Evolutionary conservation across 176 grass and related monocot species (phyloP).

Genomic region (Ampelocalamus luodianensis): DNA sequence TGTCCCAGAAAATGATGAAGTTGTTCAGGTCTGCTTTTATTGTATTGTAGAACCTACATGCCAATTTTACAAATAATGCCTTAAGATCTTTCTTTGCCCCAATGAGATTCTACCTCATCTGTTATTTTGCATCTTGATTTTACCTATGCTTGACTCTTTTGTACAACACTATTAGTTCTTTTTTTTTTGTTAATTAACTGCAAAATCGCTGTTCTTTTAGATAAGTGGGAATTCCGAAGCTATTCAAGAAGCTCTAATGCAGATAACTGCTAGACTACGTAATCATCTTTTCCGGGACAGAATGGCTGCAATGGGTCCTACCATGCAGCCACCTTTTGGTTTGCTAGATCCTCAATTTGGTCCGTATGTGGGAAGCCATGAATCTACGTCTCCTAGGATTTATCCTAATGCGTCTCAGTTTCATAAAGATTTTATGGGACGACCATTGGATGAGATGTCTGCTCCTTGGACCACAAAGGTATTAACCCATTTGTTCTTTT

Average conservation of each 20-base stretch:
- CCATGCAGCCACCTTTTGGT: constrained; percentile 63
- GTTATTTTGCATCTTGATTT: constrained; percentile 35
- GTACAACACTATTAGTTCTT: not conserved
- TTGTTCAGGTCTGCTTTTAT: constrained; percentile 71
- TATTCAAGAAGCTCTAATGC: constrained; percentile 89
- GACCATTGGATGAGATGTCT: constrained; percentile 65
- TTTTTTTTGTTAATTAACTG: constrained; percentile 31
- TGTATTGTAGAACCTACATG: constrained; percentile 9
- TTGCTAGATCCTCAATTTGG: constrained; percentile 70
- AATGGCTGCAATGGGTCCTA: constrained; percentile 52
- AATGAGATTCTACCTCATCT: constrained; percentile 6
- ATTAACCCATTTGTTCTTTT: constrained; percentile 13
- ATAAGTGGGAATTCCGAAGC: constrained; percentile 74
- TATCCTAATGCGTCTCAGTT: constrained; percentile 53
- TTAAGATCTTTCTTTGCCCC: not conserved
- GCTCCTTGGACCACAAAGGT: constrained; percentile 68
- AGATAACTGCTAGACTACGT: constrained; percentile 82
- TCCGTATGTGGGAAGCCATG: constrained; percentile 59
- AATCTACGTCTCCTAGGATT: constrained; percentile 57
- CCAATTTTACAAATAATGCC: not conserved
- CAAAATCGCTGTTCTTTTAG: constrained; percentile 49
- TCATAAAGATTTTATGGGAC: constrained; percentile 68
- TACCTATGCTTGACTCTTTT: constrained; percentile 17
- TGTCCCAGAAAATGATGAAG: constrained; percentile 74
- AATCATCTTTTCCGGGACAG: constrained; percentile 85